Evolutionary conservation across 2,329 filamentous ascomycete species (phyloP), one percentile per base, ranked within the genome.

Genomic region (Fusarium proliferatum): DNA sequence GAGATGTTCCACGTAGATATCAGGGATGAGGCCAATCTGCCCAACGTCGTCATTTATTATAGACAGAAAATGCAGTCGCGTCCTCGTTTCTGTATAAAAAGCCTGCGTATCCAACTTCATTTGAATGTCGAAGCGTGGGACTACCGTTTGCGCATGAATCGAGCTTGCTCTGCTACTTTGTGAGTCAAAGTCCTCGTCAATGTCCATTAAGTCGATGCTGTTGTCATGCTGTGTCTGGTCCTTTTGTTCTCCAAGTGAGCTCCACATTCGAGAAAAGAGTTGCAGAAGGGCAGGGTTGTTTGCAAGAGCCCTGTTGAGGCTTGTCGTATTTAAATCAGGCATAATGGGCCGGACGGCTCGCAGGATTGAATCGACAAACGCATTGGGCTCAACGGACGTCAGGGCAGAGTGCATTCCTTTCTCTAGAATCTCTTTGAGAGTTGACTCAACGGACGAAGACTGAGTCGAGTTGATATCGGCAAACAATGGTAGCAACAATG

Each of bases 141-240:
- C 78, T 21, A 86, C 78, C 26, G 81, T 75, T 3, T 72, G 65
- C 38, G 81, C 83, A 36, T 83, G 79, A 3, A 78, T 68, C 21
- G 80, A 79, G 55, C 83, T 85, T 33, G 79, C 82, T 30, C 85
- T 85, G 69, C 87, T 90, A 59, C 84, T 84, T 72, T 92, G 89
- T 0, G 90, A 90, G 45, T 89, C 88, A 61, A 92, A 90, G 4
- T 88, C 88, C 17, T 88, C 86, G 75, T 94, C 92, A 9, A 94
- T 77, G 62, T 94, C 91, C 90, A 93, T 92, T 10, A 86, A 78
- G 72, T 92, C 89, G 5, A 83, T 73, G 15, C 85, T 82, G 8
- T 84, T 51, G 76, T 79, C 51, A 83, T 74, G 38, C 75, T 74
- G 28, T 67, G 73, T 5, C 80, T 57, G 74, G 19, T 67, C 36